Base-by-base conservation (phyloP, 1,284 basidiomycete species). In the Boletellus deceptivus region DNA sequence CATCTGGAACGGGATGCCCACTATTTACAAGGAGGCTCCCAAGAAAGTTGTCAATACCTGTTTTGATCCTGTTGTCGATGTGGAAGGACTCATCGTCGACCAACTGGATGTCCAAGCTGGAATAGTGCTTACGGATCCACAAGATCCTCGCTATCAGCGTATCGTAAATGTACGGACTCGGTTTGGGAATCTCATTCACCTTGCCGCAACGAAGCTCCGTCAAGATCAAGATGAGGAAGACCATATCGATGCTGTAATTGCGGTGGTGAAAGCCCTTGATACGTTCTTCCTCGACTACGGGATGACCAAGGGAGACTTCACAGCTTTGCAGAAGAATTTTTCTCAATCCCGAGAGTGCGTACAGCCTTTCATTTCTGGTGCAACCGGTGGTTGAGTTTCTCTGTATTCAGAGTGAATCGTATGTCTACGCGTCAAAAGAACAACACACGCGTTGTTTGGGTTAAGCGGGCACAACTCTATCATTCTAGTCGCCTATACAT, bases 191-290 rank as follows among this genome's bases (percentile, higher is more conserved):
- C 72, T 91, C 16, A 71, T 93, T 29, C 80, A 89, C 56, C 73
- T 74, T 16, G 93, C 93, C 2, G 85, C 92, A 4, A 72, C 70
- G 16, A 77, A 80, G n/a, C 71, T 93, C 49, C 78, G 78, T 41
- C 74, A 77, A 57, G 77, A 78, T 40, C 68, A 78, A 57, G 55
- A 76, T 58, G 71, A 75, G 49, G 94, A 97, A 70, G 93, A 95
- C 67, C 94, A 96, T 59, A 93, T 95, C 50, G 97, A 99, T 67
- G 87, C 91, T 10, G 84, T 97, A 55, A 77, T 89, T 29, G 75
- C 75, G 29, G 78, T 90, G 22, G 77, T 80, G 13, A 83, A 80
- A 56, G 83, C 84, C 1, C 84, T 91, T 41, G 89, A 92, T 56
- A 80, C 83, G 1, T 89, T 82, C 61, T 72, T 92, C 57, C 74